Conservation (phyloP, 768 basidiomycete genomes). For the Termitomyces sp. region DNA sequence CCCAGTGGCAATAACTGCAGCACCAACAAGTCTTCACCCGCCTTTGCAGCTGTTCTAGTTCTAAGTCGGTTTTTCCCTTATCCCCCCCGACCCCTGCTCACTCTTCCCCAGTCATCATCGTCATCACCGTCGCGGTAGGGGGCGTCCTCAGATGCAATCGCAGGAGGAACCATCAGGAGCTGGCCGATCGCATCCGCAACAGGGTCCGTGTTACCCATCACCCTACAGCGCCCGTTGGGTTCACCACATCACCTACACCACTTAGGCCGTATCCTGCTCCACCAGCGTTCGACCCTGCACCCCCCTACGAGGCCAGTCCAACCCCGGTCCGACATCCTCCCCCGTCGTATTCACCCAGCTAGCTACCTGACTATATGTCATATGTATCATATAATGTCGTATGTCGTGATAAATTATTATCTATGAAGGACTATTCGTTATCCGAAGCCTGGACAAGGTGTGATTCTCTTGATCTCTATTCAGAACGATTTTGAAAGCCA, state of each 20-base stretch:
- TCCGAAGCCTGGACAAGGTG: background rate
- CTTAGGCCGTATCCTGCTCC: background rate
- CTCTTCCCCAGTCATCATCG: background rate
- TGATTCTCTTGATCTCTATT: background rate
- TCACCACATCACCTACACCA: background rate
- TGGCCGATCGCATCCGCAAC: background rate
- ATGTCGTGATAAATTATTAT: background rate
- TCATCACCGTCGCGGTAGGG: background rate
- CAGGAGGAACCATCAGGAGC: background rate
- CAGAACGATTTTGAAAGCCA: background rate
- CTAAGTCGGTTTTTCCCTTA: background rate
- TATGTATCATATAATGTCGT: background rate
- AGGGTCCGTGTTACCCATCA: background rate
- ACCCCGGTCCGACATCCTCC: slow-evolving; percentile 11
- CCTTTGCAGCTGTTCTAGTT: background rate
- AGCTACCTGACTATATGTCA: background rate
- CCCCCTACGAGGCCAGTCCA: slow-evolving; percentile 9
- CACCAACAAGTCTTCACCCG: background rate
- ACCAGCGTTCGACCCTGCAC: slow-evolving; percentile 11
- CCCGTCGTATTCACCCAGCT: slow-evolving; percentile 14
- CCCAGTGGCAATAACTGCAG: background rate
- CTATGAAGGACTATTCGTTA: too few species aligned
- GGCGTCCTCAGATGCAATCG: background rate
- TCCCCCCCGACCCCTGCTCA: too few species aligned
- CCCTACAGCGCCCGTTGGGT: background rate